phyloP scores from a whole-genome alignment of 2,329 filamentous ascomycete species.

The Alternaria rosae region DNA sequence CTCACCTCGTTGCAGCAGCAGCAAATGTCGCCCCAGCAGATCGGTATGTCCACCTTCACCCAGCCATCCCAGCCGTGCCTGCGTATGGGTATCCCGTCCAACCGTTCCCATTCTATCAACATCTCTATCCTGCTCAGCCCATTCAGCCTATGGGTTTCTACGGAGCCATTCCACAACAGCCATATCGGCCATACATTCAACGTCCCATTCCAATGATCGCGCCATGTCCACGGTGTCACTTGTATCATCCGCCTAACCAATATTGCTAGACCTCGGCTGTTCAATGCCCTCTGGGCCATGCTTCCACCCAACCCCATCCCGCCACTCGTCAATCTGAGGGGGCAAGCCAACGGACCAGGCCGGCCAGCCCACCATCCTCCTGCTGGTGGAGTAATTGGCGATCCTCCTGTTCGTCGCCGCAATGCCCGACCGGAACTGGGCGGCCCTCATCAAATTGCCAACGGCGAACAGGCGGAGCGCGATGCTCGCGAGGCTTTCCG shows the following conservation, averaged over 20 bases:
- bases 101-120: constrained; percentile 3
- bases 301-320: not conserved
- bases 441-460: not conserved
- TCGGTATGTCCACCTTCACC: constrained; percentile 23
- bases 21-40: not conserved
- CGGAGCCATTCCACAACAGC: constrained; percentile 4
- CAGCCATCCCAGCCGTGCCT: not conserved
- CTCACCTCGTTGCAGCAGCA: not conserved
- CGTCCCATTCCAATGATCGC: not conserved
- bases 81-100: not conserved
- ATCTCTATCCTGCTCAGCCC: constrained; percentile 1
- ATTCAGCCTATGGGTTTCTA: constrained; percentile 4
- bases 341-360: not conserved
- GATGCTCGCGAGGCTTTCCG: not conserved
- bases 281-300: not conserved
- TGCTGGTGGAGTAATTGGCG: too few species aligned
- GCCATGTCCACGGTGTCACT: constrained; percentile 11
- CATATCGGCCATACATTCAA: constrained; percentile 4
- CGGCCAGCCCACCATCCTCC: not conserved
- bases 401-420: not conserved
- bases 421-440: not conserved
- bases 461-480: not conserved
- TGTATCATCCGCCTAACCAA: constrained; percentile 18
- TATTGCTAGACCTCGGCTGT: constrained; percentile 10
- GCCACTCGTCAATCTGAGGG: not conserved